These are phyloP conservation scores for Peronospora belbahrii DNA, from an alignment of 352 stramenopile species.

Conservation along the genomic window DNA sequence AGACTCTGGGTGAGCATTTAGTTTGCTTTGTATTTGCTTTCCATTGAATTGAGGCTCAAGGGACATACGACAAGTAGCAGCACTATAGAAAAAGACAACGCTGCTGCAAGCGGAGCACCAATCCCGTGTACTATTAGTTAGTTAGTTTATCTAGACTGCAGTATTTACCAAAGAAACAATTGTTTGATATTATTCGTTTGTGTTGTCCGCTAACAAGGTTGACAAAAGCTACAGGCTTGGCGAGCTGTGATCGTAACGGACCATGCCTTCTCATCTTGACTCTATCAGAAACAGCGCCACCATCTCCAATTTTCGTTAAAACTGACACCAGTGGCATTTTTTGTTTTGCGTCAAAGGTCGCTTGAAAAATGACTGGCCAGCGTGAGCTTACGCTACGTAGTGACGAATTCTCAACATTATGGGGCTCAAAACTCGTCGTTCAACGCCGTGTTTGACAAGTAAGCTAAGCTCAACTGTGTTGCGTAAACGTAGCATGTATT, in stretches of 20 bases:
- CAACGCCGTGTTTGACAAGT: too few relatives aligned
- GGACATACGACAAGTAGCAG: conserved; percentile 10
- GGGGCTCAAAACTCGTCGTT: neutral
- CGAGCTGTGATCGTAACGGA: too few relatives aligned
- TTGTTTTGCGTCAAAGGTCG: neutral
- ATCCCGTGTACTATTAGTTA: conserved; percentile 29
- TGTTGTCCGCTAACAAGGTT: neutral
- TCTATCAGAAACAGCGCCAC: neutral
- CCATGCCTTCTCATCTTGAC: too few relatives aligned
- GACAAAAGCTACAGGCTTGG: too few relatives aligned
- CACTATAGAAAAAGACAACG: conserved; percentile 22
- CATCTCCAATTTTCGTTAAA: neutral
- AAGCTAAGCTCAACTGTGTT: too few relatives aligned
- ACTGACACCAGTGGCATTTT: neutral
- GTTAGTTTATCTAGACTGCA: conserved; percentile 24
- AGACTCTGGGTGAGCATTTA: conserved; percentile 14
- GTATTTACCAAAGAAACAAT: conserved; percentile 26
- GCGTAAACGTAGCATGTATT: neutral
- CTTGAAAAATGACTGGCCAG: conserved; percentile 20
- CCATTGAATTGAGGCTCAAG: conserved; percentile 6
- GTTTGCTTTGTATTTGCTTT: neutral
- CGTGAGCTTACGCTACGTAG: neutral
- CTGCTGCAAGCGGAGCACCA: conserved; percentile 8
- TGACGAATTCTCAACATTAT: neutral
- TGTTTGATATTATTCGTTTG: conserved; percentile 11